These are phyloP conservation scores for Leptographium procerum DNA, from an alignment of 2,329 filamentous ascomycete genomes.

Conservation along the genomic window DNA sequence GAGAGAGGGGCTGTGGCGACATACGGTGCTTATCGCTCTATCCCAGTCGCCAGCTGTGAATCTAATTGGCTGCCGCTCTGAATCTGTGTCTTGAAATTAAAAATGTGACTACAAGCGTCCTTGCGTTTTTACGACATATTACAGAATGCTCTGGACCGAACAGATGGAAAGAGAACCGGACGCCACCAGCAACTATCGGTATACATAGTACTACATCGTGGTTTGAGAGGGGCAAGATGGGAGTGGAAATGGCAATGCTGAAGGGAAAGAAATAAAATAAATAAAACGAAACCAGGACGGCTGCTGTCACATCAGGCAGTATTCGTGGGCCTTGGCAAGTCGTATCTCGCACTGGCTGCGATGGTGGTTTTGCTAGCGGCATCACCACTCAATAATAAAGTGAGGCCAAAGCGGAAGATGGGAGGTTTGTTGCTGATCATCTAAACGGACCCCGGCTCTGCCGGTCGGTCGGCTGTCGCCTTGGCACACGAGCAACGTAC, in stretches of 20 bases:
- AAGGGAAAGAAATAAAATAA: too few species aligned
- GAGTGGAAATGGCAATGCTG: neutral
- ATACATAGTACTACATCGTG: too few species aligned
- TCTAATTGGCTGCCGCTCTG: neutral
- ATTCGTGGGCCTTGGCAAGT: neutral
- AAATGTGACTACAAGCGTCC: neutral
- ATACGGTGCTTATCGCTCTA: neutral
- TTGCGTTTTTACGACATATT: neutral
- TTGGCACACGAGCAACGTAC: too few species aligned
- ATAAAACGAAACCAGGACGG: neutral
- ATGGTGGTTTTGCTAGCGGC: neutral
- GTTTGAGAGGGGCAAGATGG: too few species aligned
- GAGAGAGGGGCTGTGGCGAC: neutral
- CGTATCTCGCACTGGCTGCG: neutral
- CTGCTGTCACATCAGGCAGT: neutral
- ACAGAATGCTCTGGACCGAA: neutral
- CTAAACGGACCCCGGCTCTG: neutral
- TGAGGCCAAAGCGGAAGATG: neutral
- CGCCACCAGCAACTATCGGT: too few species aligned
- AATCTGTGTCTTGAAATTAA: slow-evolving; percentile 1
- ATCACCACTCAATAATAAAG: neutral
- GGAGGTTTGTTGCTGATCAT: neutral
- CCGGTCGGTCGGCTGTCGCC: neutral
- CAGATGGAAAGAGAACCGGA: too few species aligned
- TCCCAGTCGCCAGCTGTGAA: neutral